Percentiles rank a stretch among this genome's conserved stretches.
These are phyloP conservation scores for Volvox carteri DNA, from an alignment of 163 green algal species.

Conservation along the genomic window DNA sequence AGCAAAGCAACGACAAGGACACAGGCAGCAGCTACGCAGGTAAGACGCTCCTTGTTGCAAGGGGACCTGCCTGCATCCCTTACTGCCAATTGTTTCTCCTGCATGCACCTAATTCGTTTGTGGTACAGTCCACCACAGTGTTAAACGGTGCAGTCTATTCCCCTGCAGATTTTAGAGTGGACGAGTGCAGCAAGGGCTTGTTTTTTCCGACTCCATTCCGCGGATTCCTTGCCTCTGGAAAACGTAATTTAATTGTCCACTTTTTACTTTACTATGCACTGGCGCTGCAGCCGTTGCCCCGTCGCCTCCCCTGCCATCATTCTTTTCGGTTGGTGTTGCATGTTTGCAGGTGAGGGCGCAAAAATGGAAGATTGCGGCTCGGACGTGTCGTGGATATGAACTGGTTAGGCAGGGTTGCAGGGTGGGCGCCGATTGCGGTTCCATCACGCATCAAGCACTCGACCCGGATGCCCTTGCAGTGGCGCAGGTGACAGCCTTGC, in stretches of 20 bases:
- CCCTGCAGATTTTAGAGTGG: background rate
- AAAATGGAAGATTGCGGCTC: background rate
- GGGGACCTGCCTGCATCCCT: background rate
- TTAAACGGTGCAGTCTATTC: background rate
- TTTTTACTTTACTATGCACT: background rate
- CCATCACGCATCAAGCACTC: background rate
- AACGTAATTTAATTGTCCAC: background rate
- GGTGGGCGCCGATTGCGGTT: background rate
- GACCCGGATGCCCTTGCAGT: background rate
- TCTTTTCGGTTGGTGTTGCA: background rate
- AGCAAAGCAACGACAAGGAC: background rate
- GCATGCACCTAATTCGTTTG: background rate
- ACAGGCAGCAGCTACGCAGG: background rate
- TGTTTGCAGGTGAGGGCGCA: slow-evolving; percentile 10
- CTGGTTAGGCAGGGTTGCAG: background rate
- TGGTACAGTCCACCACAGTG: background rate
- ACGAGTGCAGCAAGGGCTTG: too few species aligned
- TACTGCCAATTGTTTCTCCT: background rate
- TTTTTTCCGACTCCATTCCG: too few species aligned
- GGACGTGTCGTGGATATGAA: background rate
- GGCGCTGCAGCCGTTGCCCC: too few species aligned
- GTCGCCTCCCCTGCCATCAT: too few species aligned
- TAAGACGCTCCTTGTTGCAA: background rate
- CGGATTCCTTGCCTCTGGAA: background rate
- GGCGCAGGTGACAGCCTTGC: background rate